phyloP scores from a whole-genome alignment of 345 rosid genomes.

The Melaleuca quinquenervia region DNA sequence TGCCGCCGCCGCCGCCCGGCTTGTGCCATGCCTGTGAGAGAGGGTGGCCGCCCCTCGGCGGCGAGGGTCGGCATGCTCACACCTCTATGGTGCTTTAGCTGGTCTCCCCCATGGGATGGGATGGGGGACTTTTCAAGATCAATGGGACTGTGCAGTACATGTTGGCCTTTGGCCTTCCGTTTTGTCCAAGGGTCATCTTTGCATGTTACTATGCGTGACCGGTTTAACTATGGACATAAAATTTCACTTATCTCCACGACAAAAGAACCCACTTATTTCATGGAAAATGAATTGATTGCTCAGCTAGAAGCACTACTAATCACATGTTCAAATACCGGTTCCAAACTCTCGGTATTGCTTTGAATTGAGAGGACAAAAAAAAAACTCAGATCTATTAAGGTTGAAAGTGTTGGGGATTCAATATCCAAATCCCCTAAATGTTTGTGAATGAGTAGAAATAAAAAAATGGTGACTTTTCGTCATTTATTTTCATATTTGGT shows the following conservation, averaged over 20 bases:
- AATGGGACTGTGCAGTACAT: not conserved
- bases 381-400: no score
- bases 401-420: no score
- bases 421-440: no score
- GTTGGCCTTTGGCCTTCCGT: not conserved
- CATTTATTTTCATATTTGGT: no score
- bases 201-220: not conserved
- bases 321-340: not conserved
- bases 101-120: not conserved
- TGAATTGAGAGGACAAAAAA: not conserved
- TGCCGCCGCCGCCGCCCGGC: not conserved
- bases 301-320: not conserved
- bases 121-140: not conserved
- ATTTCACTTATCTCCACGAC: not conserved
- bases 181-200: no score
- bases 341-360: not conserved
- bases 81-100: not conserved
- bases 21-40: not conserved
- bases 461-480: no score
- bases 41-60: not conserved
- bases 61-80: not conserved
- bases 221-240: not conserved
- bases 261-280: not conserved
- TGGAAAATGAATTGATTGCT: not conserved
- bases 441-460: no score